phyloP scores from a whole-genome alignment of 2,329 filamentous ascomycete genomes.

The Colletotrichum gloeosporioides region DNA sequence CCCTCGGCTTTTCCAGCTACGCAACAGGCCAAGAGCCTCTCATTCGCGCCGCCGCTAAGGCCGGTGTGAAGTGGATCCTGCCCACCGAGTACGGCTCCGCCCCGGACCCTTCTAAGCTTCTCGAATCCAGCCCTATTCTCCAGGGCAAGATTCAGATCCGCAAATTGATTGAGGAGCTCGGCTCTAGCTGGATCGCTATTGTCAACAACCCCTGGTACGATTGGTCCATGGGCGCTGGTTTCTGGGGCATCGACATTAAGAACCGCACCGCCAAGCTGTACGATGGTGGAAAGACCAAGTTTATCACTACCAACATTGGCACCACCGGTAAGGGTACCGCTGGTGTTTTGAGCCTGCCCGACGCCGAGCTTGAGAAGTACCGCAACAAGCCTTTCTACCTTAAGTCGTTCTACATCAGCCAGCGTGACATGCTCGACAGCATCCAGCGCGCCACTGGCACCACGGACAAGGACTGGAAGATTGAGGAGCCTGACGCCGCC shows the following conservation, averaged over 20 bases:
- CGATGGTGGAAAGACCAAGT: slow-evolving; percentile 61
- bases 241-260: slow-evolving; percentile 36
- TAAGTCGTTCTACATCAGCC: slow-evolving; percentile 63
- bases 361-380: slow-evolving; percentile 28
- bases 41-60: slow-evolving; percentile 58
- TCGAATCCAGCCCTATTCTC: slow-evolving; percentile 22
- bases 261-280: slow-evolving; percentile 41
- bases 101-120: slow-evolving; percentile 29
- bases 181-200: slow-evolving; percentile 36
- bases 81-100: slow-evolving; percentile 53
- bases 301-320: slow-evolving; percentile 63
- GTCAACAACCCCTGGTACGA: slow-evolving; percentile 37
- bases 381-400: slow-evolving; percentile 56
- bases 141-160: slow-evolving; percentile 31
- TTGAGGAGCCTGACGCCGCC: slow-evolving; percentile 46
- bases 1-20: slow-evolving; percentile 1
- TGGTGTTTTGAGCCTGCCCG: slow-evolving; percentile 45
- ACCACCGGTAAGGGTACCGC: slow-evolving; percentile 52
- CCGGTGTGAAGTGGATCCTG: slow-evolving; percentile 59
- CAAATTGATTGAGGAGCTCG: slow-evolving; percentile 32
- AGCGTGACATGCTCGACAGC: slow-evolving; percentile 70
- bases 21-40: slow-evolving; percentile 51
- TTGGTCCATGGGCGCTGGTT: slow-evolving; percentile 30
- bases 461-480: slow-evolving; percentile 62
- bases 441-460: slow-evolving; percentile 63